phyloP scores from a whole-genome alignment of 2,329 filamentous ascomycete genomes.

The Calonectria pteridis region DNA sequence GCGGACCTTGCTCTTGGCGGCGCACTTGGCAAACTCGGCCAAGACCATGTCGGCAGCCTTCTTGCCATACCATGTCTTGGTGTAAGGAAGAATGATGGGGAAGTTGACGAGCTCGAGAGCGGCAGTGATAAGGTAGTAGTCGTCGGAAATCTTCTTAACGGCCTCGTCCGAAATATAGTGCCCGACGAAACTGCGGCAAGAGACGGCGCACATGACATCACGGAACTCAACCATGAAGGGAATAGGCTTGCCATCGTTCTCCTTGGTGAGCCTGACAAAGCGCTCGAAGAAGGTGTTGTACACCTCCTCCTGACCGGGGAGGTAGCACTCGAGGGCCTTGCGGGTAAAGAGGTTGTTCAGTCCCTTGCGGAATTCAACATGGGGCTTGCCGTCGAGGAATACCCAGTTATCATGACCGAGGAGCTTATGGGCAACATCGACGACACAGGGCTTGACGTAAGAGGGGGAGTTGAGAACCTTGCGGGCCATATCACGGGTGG shows the following conservation, averaged over 20 bases:
- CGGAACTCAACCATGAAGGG: slow-evolving; percentile 95
- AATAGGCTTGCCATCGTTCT: slow-evolving; percentile 78
- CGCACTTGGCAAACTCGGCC: slow-evolving; percentile 89
- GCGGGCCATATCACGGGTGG: slow-evolving; percentile 92
- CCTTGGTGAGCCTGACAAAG: slow-evolving; percentile 81
- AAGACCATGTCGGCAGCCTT: slow-evolving; percentile 94
- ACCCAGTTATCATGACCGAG: slow-evolving; percentile 95
- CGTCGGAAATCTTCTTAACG: slow-evolving; percentile 93
- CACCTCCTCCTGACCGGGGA: slow-evolving; percentile 92
- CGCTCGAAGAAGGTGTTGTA: slow-evolving; percentile 88
- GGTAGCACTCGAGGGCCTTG: slow-evolving; percentile 86
- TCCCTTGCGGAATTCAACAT: slow-evolving; percentile 97
- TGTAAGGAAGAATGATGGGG: slow-evolving; percentile 94
- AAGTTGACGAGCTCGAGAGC: slow-evolving; percentile 98
- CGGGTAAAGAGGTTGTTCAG: slow-evolving; percentile 95
- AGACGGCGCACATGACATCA: slow-evolving; percentile 94
- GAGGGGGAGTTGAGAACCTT: slow-evolving; percentile 96
- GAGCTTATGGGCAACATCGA: slow-evolving; percentile 93
- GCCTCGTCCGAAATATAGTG: slow-evolving; percentile 93
- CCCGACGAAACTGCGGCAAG: slow-evolving; percentile 96
- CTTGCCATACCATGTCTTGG: slow-evolving; percentile 97
- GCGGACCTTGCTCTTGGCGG: slow-evolving; percentile 91
- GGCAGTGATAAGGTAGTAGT: slow-evolving; percentile 96
- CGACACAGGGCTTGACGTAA: slow-evolving; percentile 96
- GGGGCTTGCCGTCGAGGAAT: slow-evolving; percentile 93